Base-by-base conservation (phyloP, 2,329 filamentous ascomycete species). In the Blastomyces gilchristii region DNA sequence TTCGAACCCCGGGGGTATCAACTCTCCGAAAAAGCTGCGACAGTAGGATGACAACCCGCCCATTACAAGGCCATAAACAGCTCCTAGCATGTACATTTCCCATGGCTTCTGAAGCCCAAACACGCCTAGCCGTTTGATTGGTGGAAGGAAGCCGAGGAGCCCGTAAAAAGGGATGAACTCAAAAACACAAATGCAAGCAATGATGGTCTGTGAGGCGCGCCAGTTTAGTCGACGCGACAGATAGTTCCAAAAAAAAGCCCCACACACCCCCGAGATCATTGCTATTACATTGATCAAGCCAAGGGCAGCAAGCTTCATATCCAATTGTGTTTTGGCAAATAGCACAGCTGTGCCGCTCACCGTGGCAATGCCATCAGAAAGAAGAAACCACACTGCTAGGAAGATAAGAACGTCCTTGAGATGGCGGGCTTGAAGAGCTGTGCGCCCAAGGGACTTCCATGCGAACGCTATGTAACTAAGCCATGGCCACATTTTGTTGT, bases 31-130 rank as follows among this genome's bases (percentile, higher is more conserved):
- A 4, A 99, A 81, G 65, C 90, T 92, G 52, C 94, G 87, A 72
- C 94, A 97, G 75, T 97, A 97, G 31, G 88, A 89, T 63, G 89
- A 91, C 50, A 99, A 78, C 0, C 94, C 94, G n/a, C 94, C 94
- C 39, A 97, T 85, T 1, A 97, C 92, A 59, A 99, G 85, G 0
- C 94, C 94, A 74, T 97, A 97, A 14, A 97, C 85, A 2, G 89
- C 89, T 0, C 91, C 92, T 0, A 99, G 78, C 0, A 90, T 90
- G 70, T 94, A 97, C 90, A 99, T 97, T 70, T 99, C 94, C 90
- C 91, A 96, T 2, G 90, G 87, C 72, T 94, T 87, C 74, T 96
- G 91, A n/a, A 99, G 81, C 1, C 94, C 94, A 50, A 91, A 78
- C 5, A 90, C 85, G 0, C 91, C 92, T 75, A 88, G 85, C 8